phyloP scores from a whole-genome alignment of 257 asterid species.

The Solanum virginianum region DNA sequence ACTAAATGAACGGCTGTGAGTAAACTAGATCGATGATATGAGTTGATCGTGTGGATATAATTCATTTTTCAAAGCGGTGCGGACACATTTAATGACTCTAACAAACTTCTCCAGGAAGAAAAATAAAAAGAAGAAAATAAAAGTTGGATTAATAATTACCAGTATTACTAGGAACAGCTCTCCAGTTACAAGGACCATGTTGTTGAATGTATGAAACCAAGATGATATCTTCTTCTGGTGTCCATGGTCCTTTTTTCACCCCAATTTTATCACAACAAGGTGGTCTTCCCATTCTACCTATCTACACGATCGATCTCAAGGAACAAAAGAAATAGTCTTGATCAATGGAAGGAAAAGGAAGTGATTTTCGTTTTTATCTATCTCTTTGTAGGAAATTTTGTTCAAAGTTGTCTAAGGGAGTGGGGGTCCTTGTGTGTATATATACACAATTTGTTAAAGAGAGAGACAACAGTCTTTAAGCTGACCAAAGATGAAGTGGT shows the following conservation, averaged over 20 bases:
- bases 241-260: conserved; percentile 75
- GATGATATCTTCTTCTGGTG: conserved; percentile 68
- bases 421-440: conserved; percentile 17
- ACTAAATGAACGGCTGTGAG: not conserved
- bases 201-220: conserved; percentile 67
- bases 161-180: conserved; percentile 62
- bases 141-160: conserved; percentile 13
- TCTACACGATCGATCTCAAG: not conserved
- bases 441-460: conserved; percentile 13
- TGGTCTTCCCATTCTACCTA: conserved; percentile 43
- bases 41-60: not conserved
- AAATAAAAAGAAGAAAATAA: not conserved
- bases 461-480: conserved; percentile 24
- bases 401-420: conserved; percentile 13
- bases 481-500: conserved; percentile 21
- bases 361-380: not conserved
- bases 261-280: conserved; percentile 56
- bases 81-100: conserved; percentile 22
- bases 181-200: conserved; percentile 71
- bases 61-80: conserved; percentile 23
- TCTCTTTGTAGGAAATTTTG: not conserved
- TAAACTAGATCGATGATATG: not conserved
- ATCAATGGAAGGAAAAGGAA: not conserved
- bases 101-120: conserved; percentile 7
- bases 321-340: not conserved